phyloP scores from a whole-genome alignment of 768 basidiomycete species.

The Phlegmacium glaucopus region DNA sequence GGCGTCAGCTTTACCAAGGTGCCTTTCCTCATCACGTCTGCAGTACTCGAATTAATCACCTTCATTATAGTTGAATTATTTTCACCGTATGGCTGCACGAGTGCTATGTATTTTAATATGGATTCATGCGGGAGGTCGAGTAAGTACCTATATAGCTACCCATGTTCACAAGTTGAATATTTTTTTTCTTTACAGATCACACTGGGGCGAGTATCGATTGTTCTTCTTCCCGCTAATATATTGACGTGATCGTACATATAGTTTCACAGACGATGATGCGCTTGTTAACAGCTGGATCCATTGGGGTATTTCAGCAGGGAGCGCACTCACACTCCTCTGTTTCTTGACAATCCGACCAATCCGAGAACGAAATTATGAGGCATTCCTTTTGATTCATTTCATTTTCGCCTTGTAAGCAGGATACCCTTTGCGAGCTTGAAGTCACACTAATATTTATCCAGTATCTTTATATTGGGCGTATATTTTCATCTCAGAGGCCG shows the following conservation, averaged over 20 bases:
- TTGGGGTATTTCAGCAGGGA: constrained; percentile 34
- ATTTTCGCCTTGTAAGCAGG: constrained; percentile 32
- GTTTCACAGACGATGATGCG: constrained; percentile 16
- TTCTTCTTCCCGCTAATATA: not conserved
- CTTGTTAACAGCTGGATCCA: constrained; percentile 26
- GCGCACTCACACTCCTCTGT: constrained; percentile 38
- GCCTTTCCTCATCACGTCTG: not conserved
- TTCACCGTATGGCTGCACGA: constrained; percentile 48
- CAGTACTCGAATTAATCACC: too few species aligned
- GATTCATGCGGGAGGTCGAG: constrained; percentile 44
- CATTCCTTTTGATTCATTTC: constrained; percentile 50
- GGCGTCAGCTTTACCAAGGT: constrained; percentile 48
- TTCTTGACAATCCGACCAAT: constrained; percentile 48
- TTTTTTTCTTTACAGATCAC: constrained; percentile 9
- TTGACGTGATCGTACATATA: not conserved
- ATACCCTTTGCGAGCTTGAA: not conserved
- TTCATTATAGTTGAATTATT: constrained; percentile 36
- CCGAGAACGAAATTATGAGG: constrained; percentile 44
- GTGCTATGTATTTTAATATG: constrained; percentile 43
- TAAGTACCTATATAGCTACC: constrained; percentile 20
- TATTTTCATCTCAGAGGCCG: constrained; percentile 37
- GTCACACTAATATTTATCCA: constrained; percentile 10
- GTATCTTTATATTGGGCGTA: constrained; percentile 34
- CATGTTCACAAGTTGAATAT: not conserved
- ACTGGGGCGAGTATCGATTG: constrained; percentile 11